Evolutionary conservation across 768 basidiomycete species (phyloP), one percentile per base, ranked within the genome.

Genomic region (Panaeolus papilionaceus): DNA sequence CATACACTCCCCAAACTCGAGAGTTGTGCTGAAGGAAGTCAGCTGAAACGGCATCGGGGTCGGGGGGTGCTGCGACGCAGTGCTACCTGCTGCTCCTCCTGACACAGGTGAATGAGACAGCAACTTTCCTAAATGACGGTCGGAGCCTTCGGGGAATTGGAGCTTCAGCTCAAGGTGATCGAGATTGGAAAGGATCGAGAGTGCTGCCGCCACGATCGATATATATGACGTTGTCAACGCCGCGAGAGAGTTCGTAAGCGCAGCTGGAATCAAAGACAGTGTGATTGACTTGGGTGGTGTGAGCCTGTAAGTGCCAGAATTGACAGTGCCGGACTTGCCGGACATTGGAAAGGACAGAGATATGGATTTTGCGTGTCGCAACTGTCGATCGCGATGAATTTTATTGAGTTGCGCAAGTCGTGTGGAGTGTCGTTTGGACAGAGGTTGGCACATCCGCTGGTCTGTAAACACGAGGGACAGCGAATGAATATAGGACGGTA

Each of bases 401-500:
- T 58, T 58, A 12, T 58, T 58, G 26, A 58, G 54, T 58, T 58
- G 54, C 14, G 54, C 28, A 14, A 58, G 54, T 33, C 54, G 26
- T 58, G 54, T 16, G 54, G 54, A 58, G 28, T 58, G 54, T 33
- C 28, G 28, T 33, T 58, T 58, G 26, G 26, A 33, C 54, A 58
- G 12, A 16, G 54, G 54, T 14, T 58, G 26, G 33, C 26, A 58
- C 28, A 58, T 33, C 26, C 33, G 28, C 6, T 58, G 26, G 54
- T 58, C 54, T 37, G 54, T 58, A 58, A 58, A 58, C 54, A 58
- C 54, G 54, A 58, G 54, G 54, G 54, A 58, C 14, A 58, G 54
- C 5, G 54, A 58, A 37, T 58, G 54, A 23, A 58, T 58, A 33
- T 58, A 58, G 26, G 54, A 58, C 8, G 54, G 54, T 58, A 58